These are phyloP conservation scores for Inonotus hispidus DNA, from an alignment of 1,284 basidiomycete genomes.

Conservation along the genomic window DNA sequence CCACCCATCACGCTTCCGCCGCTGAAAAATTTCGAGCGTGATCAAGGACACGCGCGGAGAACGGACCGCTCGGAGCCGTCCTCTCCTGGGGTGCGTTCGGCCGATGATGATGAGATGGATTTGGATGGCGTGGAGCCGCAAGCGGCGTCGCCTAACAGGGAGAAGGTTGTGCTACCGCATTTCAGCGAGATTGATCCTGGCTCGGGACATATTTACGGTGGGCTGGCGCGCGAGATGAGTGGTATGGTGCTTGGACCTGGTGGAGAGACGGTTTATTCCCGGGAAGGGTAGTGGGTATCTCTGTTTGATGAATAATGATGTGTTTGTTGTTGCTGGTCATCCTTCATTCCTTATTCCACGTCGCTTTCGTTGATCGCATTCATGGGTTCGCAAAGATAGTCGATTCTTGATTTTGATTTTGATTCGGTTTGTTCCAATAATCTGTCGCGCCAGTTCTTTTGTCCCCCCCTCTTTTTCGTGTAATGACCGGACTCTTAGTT, in stretches of 20 bases:
- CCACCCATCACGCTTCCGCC: slow-evolving; percentile 70
- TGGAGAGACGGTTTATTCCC: slow-evolving; percentile 2
- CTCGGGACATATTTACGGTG: not conserved
- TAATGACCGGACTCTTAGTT: not conserved
- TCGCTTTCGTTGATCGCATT: not conserved
- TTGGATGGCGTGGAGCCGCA: slow-evolving; percentile 19
- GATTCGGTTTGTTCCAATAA: not conserved
- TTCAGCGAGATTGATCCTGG: slow-evolving; percentile 51
- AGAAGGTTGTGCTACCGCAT: slow-evolving; percentile 44
- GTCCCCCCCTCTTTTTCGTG: not conserved
- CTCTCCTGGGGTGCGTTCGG: slow-evolving; percentile 20
- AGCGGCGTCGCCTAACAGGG: slow-evolving; percentile 21
- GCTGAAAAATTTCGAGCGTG: slow-evolving; percentile 37
- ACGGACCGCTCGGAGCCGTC: slow-evolving; percentile 32
- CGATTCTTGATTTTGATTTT: not conserved
- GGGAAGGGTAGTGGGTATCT: not conserved
- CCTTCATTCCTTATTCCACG: not conserved
- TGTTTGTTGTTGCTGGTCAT: not conserved
- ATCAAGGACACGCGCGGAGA: slow-evolving; percentile 26
- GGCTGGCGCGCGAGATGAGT: slow-evolving; percentile 6
- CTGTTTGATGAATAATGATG: not conserved
- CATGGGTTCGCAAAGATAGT: not conserved
- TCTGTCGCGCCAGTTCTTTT: not conserved
- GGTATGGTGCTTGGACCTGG: slow-evolving; percentile 9
- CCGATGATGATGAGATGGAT: slow-evolving; percentile 18